Base-by-base conservation (phyloP, 1,284 basidiomycete species). In the Baeospora myosura region DNA sequence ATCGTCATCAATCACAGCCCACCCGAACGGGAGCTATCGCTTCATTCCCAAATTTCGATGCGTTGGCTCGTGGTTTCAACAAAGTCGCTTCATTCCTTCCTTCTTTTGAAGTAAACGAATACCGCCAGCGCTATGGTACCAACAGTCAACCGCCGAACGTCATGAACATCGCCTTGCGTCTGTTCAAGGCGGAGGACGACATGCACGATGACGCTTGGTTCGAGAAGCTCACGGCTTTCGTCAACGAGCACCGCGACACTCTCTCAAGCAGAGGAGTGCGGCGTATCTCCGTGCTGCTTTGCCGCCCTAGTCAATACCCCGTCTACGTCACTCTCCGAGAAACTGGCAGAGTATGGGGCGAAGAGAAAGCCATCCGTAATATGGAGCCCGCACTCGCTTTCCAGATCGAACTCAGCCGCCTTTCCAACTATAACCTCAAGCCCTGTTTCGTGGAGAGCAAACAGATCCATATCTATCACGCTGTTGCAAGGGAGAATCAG, bases 381-480 rank as follows among this genome's bases (percentile, higher is more conserved):
- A 93, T 98, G 50, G 96, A 99, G 62, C 96, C 96, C 21, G 96
- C 96, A 28, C 75, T 98, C 38, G 96, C 96, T 26, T 98, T 93
- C 79, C 96, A 98, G 69, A 78, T 99, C 40, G 96, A 99, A 65
- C 83, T 99, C 44, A 88, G 86, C 63, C 88, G 96, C 40, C 74
- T 99, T 49, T 95, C 93, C 32, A 89, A 96, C 72, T 98, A 98
- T 71, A 92, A 96, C 64, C 78, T 99, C 60, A 90, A 82, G 31
- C 94, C 96, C 38, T 81, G 84, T 69, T 88, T 93, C 60, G 86
- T 94, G 47, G 88, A 97, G 65, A 88, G 89, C 68, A 85, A 93
- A 59, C 92, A 96, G 65, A 88, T 96, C 43, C 94, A 95, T 65
- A 88, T 98, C 58, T 98, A 98, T 69, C 91, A 95, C 57, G 95